phyloP scores from a whole-genome alignment of 371 early-diverging fungal species.

The Smittium culicis region DNA sequence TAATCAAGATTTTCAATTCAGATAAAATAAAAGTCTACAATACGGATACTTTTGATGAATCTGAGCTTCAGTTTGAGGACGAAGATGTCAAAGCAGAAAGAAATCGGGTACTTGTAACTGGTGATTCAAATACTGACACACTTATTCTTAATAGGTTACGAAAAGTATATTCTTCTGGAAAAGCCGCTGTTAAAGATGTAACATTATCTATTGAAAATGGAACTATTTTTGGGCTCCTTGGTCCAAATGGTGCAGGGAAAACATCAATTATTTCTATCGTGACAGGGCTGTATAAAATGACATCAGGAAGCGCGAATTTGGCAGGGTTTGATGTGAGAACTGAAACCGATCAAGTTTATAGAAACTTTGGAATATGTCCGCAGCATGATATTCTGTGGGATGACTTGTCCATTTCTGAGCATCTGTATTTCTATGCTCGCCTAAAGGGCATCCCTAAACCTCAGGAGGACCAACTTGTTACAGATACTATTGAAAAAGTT shows the following conservation, averaged over 20 bases:
- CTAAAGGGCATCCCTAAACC: slow-evolving; percentile 42
- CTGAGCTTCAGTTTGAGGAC: slow-evolving; percentile 39
- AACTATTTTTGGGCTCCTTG: slow-evolving; percentile 48
- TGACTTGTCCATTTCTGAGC: slow-evolving; percentile 55
- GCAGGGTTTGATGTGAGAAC: slow-evolving; percentile 44
- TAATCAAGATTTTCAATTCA: slow-evolving; percentile 19
- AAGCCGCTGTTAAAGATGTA: slow-evolving; percentile 50
- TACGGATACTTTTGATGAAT: slow-evolving; percentile 10
- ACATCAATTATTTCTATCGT: slow-evolving; percentile 48
- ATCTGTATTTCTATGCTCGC: slow-evolving; percentile 55
- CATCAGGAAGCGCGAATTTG: slow-evolving; percentile 41
- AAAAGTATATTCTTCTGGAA: slow-evolving; percentile 41
- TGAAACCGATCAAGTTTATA: slow-evolving; percentile 42
- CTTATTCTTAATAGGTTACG: slow-evolving; percentile 42
- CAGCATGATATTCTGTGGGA: slow-evolving; percentile 66
- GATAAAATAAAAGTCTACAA: background rate
- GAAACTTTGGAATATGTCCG: slow-evolving; percentile 55
- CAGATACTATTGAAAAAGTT: slow-evolving; percentile 37
- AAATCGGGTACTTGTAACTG: slow-evolving; percentile 29
- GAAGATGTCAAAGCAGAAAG: slow-evolving; percentile 44
- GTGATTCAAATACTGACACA: slow-evolving; percentile 28
- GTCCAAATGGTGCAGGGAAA: slow-evolving; percentile 41
- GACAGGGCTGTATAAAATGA: slow-evolving; percentile 48
- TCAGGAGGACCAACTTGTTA: slow-evolving; percentile 36
- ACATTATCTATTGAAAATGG: slow-evolving; percentile 46